Evolutionary conservation across 2,329 filamentous ascomycete genomes (phyloP).

Genomic region (Talaromyces sp.): DNA sequence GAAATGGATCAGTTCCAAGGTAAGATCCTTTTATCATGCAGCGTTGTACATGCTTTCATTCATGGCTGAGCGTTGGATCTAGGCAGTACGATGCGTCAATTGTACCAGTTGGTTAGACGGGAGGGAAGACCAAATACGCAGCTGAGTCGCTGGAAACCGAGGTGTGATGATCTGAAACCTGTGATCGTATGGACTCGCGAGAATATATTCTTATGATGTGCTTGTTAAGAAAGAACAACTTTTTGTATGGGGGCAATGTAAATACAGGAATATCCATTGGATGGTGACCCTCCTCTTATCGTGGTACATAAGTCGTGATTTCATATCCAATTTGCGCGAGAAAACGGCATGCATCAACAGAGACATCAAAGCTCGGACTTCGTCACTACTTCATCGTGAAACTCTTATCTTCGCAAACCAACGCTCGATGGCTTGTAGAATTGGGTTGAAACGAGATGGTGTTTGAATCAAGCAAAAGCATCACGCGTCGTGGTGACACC

Average conservation of each 20-base stretch:
- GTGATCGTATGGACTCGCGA: too few relatives aligned
- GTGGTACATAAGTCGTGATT: neutral
- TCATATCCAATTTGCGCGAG: neutral
- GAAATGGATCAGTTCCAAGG: conserved; percentile 58
- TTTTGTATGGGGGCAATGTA: neutral
- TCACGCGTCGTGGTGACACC: neutral
- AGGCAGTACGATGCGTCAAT: conserved; percentile 52
- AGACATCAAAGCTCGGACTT: neutral
- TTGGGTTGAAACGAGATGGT: neutral
- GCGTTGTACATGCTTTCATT: neutral
- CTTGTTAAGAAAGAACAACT: neutral
- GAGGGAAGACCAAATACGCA: conserved; percentile 42
- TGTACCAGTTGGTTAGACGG: conserved; percentile 59
- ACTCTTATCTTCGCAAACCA: neutral
- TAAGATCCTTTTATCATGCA: conserved; percentile 28
- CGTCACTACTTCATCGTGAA: neutral
- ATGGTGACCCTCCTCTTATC: neutral
- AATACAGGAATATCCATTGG: neutral
- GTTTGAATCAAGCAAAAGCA: neutral
- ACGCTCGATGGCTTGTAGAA: neutral
- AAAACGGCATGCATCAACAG: neutral
- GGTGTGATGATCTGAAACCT: neutral
- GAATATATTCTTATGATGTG: neutral
- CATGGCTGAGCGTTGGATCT: neutral
- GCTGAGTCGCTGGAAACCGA: neutral